Conservation (phyloP, 2,329 filamentous ascomycete species). For the Atkinsonella hypoxylon region DNA sequence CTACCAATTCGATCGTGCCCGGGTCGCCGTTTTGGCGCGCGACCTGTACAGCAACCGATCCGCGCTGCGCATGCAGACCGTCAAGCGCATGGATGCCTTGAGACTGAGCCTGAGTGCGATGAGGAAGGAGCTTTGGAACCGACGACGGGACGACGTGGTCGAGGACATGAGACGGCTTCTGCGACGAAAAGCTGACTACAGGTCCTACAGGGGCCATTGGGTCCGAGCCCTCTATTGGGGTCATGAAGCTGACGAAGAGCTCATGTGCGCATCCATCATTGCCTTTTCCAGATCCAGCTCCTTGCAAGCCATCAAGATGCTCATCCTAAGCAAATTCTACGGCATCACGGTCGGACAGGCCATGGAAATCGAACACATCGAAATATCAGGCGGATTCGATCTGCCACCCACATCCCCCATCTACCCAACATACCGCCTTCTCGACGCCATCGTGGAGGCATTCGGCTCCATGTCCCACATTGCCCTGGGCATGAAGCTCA, state of each 20-base stretch:
- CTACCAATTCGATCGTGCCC: conserved; percentile 30
- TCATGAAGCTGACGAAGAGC: conserved; percentile 23
- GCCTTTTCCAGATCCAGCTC: conserved; percentile 28
- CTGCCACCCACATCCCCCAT: conserved; percentile 39
- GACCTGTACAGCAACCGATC: conserved; percentile 20
- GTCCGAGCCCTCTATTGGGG: conserved; percentile 13
- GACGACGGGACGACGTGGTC: conserved; percentile 11
- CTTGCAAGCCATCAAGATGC: conserved; percentile 19
- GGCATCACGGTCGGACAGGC: conserved; percentile 15
- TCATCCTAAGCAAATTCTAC: conserved; percentile 22
- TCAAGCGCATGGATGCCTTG: conserved; percentile 19
- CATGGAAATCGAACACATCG: conserved; percentile 9
- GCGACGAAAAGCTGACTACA: conserved; percentile 14
- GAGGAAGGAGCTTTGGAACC: conserved; percentile 18
- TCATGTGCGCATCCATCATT: conserved; percentile 29
- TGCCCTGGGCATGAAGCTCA: conserved; percentile 40
- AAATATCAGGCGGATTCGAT: conserved; percentile 22
- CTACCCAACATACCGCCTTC: conserved; percentile 43
- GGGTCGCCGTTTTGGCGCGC: conserved; percentile 28
- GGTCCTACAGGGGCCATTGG: conserved; percentile 19
- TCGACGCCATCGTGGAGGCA: conserved; percentile 55
- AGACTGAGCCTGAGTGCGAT: conserved; percentile 18
- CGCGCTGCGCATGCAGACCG: conserved; percentile 6
- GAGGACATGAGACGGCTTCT: conserved; percentile 17
- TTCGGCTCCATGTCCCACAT: conserved; percentile 58